phyloP scores from a whole-genome alignment of 139 green algal genomes.

The Eudorina sp. region DNA sequence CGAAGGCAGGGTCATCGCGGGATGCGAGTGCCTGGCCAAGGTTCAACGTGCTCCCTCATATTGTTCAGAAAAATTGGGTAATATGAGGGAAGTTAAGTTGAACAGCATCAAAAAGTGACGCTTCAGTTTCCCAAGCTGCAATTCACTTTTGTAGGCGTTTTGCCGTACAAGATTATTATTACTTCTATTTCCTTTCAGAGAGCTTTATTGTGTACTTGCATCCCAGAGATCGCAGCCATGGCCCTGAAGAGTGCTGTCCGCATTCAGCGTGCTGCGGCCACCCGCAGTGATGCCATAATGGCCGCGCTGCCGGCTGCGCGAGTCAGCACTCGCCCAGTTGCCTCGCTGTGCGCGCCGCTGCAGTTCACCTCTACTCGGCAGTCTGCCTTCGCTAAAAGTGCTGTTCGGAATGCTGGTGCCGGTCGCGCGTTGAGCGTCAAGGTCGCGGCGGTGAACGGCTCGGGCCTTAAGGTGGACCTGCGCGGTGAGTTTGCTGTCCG shows the following conservation, averaged over 20 bases:
- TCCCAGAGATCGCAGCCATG: background rate
- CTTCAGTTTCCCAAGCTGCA: too few relatives aligned
- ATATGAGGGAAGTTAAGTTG: too few relatives aligned
- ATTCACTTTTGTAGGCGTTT: constrained; percentile 34
- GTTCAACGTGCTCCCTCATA: too few relatives aligned
- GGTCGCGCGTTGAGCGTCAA: constrained; percentile 40
- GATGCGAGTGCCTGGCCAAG: too few relatives aligned
- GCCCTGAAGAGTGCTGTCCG: constrained; percentile 33
- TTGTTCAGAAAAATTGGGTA: too few relatives aligned
- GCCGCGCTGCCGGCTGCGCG: constrained; percentile 33
- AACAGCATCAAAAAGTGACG: too few relatives aligned
- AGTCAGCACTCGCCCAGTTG: background rate
- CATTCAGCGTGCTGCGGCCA: constrained; percentile 19
- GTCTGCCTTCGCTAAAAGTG: background rate
- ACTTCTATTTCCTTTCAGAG: background rate
- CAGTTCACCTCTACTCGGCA: background rate
- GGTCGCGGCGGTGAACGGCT: constrained; percentile 46
- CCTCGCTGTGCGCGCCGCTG: background rate
- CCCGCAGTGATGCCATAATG: background rate
- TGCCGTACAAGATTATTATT: constrained; percentile 28
- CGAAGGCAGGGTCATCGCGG: too few relatives aligned
- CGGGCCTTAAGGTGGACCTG: constrained; percentile 77
- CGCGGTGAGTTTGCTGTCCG: constrained; percentile 60
- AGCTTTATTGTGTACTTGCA: background rate
- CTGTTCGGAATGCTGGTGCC: background rate